phyloP scores from a whole-genome alignment of 176 grass and related monocot species.

The Elaeis guineensis region DNA sequence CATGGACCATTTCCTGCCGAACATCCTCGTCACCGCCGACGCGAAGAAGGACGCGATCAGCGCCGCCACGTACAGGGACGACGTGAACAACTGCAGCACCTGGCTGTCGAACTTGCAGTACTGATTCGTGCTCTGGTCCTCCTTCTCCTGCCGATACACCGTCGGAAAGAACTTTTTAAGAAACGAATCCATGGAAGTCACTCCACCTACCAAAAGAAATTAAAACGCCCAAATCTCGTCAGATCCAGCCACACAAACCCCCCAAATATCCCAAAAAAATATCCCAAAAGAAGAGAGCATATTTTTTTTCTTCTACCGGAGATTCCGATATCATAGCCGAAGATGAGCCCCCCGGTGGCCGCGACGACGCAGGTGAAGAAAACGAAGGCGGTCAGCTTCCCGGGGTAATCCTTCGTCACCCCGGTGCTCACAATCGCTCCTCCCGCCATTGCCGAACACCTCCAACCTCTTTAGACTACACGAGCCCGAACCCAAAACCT shows the following conservation, averaged over 20 bases:
- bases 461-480: too few relatives aligned
- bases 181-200: conserved; percentile 87
- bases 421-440: background rate
- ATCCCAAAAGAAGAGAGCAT: background rate
- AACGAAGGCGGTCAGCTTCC: conserved; percentile 5
- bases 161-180: conserved; percentile 69
- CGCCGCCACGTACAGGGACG: conserved; percentile 82
- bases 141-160: conserved; percentile 60
- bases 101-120: conserved; percentile 99
- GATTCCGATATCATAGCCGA: conserved; percentile 13
- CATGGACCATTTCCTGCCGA: conserved; percentile 95
- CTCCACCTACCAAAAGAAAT: conserved; percentile 45
- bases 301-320: background rate
- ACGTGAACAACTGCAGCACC: conserved; percentile 88
- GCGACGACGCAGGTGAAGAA: conserved; percentile 5
- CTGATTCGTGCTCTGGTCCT: conserved; percentile 39
- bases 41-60: conserved; percentile 82
- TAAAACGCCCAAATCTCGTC: too few relatives aligned
- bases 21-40: conserved; percentile 46
- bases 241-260: too few relatives aligned
- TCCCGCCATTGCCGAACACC: background rate
- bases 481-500: too few relatives aligned
- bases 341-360: conserved; percentile 6
- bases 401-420: conserved; percentile 1
- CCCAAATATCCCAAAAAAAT: background rate